Percentiles rank a stretch among this genome's conserved stretches.
Conservation (phyloP, 768 basidiomycete genomes). For the Brasilioporus rufonigricans region DNA sequence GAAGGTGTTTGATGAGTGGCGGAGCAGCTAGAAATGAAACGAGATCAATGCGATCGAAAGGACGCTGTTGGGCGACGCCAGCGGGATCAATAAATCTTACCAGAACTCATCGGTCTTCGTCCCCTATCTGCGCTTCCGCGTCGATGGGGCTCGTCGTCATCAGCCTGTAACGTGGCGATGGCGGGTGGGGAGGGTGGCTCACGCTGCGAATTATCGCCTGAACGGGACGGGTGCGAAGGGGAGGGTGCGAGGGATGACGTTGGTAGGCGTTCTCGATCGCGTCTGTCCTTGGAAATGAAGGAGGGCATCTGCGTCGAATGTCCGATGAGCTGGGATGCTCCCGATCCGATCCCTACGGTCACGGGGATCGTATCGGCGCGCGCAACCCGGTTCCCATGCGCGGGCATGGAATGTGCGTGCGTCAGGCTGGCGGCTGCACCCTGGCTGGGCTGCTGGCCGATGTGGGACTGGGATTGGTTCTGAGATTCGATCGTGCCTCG, state of each 20-base stretch:
- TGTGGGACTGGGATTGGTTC: constrained; percentile 22
- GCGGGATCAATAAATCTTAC: constrained; percentile 19
- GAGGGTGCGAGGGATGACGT: constrained; percentile 25
- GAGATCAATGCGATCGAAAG: constrained; percentile 7
- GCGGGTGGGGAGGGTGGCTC: constrained; percentile 34
- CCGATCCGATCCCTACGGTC: constrained; percentile 24
- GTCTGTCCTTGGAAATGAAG: constrained; percentile 26
- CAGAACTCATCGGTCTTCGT: constrained; percentile 29
- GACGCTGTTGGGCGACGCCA: too few species aligned
- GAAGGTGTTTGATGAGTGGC: constrained; percentile 22
- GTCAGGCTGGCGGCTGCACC: constrained; percentile 6
- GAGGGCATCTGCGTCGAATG: constrained; percentile 21
- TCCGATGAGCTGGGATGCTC: constrained; percentile 24
- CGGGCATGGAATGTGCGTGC: constrained; percentile 22
- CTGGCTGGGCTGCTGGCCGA: constrained; percentile 1
- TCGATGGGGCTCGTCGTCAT: constrained; percentile 25
- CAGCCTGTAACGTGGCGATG: constrained; percentile 30
- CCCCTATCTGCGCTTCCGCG: constrained; percentile 22
- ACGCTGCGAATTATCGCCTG: constrained; percentile 19
- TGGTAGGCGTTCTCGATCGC: constrained; percentile 26
- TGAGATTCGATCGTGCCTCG: constrained; percentile 59
- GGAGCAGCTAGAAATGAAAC: constrained; percentile 12
- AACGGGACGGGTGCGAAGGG: constrained; percentile 13
- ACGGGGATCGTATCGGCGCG: constrained; percentile 35
- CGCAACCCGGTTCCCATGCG: constrained; percentile 22